Evolutionary conservation across 768 basidiomycete species (phyloP).

Genomic region (Termitomyces sp.): DNA sequence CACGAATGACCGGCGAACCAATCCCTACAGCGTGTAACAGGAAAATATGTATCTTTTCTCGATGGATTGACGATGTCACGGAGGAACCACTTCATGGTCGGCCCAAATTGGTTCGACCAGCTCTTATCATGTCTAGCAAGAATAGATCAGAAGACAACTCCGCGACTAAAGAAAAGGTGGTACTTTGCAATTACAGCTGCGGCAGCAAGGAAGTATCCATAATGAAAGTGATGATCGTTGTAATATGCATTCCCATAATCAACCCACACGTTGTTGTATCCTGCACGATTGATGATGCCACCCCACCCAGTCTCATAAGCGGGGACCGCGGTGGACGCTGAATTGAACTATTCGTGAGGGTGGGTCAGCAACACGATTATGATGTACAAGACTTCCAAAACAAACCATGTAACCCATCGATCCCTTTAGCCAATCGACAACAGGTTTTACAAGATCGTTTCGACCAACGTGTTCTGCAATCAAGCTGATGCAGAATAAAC

Average conservation of each 20-base stretch:
- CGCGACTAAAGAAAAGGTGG: not conserved
- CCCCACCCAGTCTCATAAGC: constrained; percentile 34
- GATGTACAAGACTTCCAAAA: not conserved
- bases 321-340: constrained; percentile 18
- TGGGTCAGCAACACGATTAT: not conserved
- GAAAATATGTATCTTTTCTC: constrained; percentile 26
- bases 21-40: constrained; percentile 27
- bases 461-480: constrained; percentile 31
- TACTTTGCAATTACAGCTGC: constrained; percentile 30
- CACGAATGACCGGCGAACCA: constrained; percentile 37
- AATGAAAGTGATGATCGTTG: constrained; percentile 35
- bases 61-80: constrained; percentile 33
- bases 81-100: constrained; percentile 24
- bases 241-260: constrained; percentile 33
- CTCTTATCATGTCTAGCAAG: constrained; percentile 3
- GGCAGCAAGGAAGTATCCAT: constrained; percentile 29
- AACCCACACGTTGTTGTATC: constrained; percentile 24
- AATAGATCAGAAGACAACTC: not conserved
- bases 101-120: constrained; percentile 23
- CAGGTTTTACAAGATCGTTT: constrained; percentile 24
- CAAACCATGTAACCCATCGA: constrained; percentile 24
- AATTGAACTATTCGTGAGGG: constrained; percentile 12
- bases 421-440: constrained; percentile 20
- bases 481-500: constrained; percentile 15
- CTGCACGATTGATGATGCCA: constrained; percentile 29